These are phyloP conservation scores for Gloeophyllum trabeum DNA, from an alignment of 768 basidiomycete species.

Conservation along the genomic window DNA sequence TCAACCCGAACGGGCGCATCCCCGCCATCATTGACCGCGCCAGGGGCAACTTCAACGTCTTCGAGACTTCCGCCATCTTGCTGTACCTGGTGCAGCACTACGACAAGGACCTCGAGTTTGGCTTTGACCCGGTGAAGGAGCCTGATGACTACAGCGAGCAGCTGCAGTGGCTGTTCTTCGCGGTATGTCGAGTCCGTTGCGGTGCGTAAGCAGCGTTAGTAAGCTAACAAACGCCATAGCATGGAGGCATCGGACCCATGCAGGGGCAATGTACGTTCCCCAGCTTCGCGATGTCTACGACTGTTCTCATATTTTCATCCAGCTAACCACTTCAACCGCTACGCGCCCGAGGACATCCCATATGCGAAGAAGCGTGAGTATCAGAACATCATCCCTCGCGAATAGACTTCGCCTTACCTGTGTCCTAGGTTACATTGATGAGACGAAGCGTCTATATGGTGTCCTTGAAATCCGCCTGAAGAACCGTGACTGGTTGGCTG, in stretches of 20 bases:
- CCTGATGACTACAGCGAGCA: slow-evolving; percentile 58
- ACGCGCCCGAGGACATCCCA: slow-evolving; percentile 55
- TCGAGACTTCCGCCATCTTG: slow-evolving; percentile 75
- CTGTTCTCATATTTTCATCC: too few species aligned
- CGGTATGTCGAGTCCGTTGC: slow-evolving; percentile 31
- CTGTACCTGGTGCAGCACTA: slow-evolving; percentile 77
- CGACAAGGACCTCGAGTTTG: slow-evolving; percentile 65
- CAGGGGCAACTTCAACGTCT: slow-evolving; percentile 52
- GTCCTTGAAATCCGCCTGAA: slow-evolving; percentile 74
- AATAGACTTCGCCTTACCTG: slow-evolving; percentile 7
- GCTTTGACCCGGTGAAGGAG: slow-evolving; percentile 40
- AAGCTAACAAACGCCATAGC: slow-evolving; percentile 24
- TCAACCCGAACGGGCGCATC: slow-evolving; percentile 69
- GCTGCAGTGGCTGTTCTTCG: slow-evolving; percentile 84
- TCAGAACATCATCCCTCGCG: not conserved
- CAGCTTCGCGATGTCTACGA: not conserved
- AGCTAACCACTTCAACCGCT: slow-evolving; percentile 64
- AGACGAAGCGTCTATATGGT: slow-evolving; percentile 74
- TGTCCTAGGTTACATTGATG: slow-evolving; percentile 57
- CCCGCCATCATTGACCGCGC: slow-evolving; percentile 54
- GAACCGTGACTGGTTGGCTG: slow-evolving; percentile 69
- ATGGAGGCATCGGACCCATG: slow-evolving; percentile 82
- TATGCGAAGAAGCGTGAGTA: slow-evolving; percentile 54
- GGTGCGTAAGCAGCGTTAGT: too few species aligned
- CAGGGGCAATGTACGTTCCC: slow-evolving; percentile 47